Percentiles rank a stretch among this genome's conserved stretches.
Evolutionary conservation across 2,329 filamentous ascomycete species (phyloP).

Genomic region (Huntiella savannae): DNA sequence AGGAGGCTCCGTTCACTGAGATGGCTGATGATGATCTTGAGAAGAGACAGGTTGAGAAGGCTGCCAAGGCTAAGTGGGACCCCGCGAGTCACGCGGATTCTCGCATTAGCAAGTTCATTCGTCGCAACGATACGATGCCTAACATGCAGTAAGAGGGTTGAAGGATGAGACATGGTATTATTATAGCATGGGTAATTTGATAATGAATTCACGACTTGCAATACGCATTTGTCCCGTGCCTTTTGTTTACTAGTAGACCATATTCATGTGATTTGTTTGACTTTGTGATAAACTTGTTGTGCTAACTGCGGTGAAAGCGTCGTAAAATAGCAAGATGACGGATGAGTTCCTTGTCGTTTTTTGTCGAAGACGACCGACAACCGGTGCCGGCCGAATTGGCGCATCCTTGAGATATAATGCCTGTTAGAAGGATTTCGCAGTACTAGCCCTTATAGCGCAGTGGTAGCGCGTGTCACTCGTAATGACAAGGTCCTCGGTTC

Average conservation of each 20-base stretch:
- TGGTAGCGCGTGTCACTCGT: conserved; percentile 21
- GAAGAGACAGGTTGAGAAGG: conserved; percentile 5
- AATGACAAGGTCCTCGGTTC: conserved; percentile 21
- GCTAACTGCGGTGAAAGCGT: too few relatives aligned
- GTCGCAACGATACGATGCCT: conserved; percentile 1
- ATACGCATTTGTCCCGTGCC: too few relatives aligned
- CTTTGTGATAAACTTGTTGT: too few relatives aligned
- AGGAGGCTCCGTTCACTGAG: conserved; percentile 4
- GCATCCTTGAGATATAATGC: too few relatives aligned
- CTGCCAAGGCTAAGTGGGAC: conserved; percentile 7
- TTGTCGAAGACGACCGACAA: too few relatives aligned
- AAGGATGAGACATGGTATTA: background rate
- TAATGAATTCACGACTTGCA: background rate
- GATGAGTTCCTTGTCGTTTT: too few relatives aligned
- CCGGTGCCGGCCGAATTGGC: too few relatives aligned
- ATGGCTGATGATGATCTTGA: conserved; percentile 10
- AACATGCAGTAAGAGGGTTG: background rate
- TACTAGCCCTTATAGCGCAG: conserved; percentile 19
- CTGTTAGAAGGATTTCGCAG: too few relatives aligned
- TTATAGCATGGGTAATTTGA: background rate
- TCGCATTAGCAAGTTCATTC: conserved; percentile 8
- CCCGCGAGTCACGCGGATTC: conserved; percentile 1
- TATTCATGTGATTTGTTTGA: too few relatives aligned
- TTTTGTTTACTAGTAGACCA: too few relatives aligned
- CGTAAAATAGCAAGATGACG: too few relatives aligned